Base-by-base conservation (phyloP, 1,284 basidiomycete genomes). In the Moniliophthora roreri region DNA sequence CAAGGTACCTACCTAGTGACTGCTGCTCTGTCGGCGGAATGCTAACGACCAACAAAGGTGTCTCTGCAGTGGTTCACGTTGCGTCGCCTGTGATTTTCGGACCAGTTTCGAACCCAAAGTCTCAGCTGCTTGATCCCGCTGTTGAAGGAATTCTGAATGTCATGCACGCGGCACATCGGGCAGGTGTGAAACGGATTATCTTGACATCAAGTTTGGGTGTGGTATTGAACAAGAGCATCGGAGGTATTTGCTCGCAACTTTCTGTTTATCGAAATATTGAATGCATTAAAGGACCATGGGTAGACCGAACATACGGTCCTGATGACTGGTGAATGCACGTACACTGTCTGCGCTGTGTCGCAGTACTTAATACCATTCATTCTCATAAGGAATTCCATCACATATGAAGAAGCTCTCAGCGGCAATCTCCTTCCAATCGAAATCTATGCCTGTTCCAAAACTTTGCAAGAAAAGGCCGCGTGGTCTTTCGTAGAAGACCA, bases 121-220 rank as follows among this genome's bases (percentile, higher is more conserved):
- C 44, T 26, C 40, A 50, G 7, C 44, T 50, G 28, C 35, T 51
- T 16, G 46, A 69, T 66, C 56, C 55, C 13, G 60, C 66, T 2
- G 52, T 68, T 15, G 59, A 64, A 11, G 66, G 67, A 9, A 65
- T 61, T 2, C 42, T 64, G 18, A 66, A 68, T 46, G 51, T 69
- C 20, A 50, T 69, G 1, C 61, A 59, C n/a, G 64, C 68, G 44
- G 62, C 62, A 10, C 57, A 66, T 37, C 53, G 60, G 21, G 62
- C 61, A 1, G 68, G 69, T 0, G 61, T 70, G 28, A 57, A 57
- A 4, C 48, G 51, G 1, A 48, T 56, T 32, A 11, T 56, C 9
- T 28, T 56, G 8, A 56, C 55, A 35, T 32, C 28, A 11, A 32
- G 28, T 32, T 11, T 32, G 7, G 28, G 7, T 32, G 28, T 11